phyloP scores from a whole-genome alignment of 2,329 filamentous ascomycete species.

The Monosporascus sp. region DNA sequence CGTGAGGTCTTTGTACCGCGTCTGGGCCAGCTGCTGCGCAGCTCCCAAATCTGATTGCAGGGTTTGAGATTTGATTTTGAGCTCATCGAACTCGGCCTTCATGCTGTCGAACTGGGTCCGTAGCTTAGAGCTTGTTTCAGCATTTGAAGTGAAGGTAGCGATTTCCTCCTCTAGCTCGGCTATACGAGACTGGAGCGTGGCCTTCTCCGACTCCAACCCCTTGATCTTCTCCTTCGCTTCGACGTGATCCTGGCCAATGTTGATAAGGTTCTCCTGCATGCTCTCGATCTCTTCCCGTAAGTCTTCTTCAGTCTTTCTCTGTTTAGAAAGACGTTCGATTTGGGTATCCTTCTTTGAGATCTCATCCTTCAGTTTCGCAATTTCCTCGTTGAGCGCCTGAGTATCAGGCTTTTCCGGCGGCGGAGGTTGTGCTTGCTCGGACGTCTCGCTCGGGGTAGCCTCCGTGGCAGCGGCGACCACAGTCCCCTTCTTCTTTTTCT shows the following conservation, averaged over 20 bases:
- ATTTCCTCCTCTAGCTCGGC: constrained; percentile 67
- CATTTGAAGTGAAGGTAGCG: constrained; percentile 26
- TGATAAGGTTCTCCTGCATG: constrained; percentile 71
- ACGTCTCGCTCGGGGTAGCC: constrained; percentile 29
- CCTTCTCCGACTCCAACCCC: constrained; percentile 63
- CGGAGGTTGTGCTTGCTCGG: constrained; percentile 28
- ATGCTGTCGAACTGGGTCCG: constrained; percentile 54
- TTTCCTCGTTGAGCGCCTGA: constrained; percentile 41
- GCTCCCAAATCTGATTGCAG: constrained; percentile 81
- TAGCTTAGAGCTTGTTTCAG: constrained; percentile 47
- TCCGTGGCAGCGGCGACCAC: constrained; percentile 33
- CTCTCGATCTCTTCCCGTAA: constrained; percentile 81
- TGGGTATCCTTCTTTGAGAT: constrained; percentile 62
- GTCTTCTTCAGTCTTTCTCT: constrained; percentile 70
- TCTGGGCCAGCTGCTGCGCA: constrained; percentile 79
- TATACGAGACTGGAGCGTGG: constrained; percentile 58
- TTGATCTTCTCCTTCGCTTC: constrained; percentile 74
- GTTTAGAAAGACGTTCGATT: constrained; percentile 65
- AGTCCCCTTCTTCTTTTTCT: constrained; percentile 69
- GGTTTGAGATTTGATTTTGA: constrained; percentile 63
- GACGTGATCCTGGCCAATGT: constrained; percentile 78
- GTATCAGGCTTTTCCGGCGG: constrained; percentile 22
- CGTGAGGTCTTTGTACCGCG: constrained; percentile 79
- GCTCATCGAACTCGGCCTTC: constrained; percentile 54
- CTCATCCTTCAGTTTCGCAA: constrained; percentile 45